These are phyloP conservation scores for Beverwykella pulmonaria DNA, from an alignment of 495 filamentous ascomycete species.

Conservation along the genomic window DNA sequence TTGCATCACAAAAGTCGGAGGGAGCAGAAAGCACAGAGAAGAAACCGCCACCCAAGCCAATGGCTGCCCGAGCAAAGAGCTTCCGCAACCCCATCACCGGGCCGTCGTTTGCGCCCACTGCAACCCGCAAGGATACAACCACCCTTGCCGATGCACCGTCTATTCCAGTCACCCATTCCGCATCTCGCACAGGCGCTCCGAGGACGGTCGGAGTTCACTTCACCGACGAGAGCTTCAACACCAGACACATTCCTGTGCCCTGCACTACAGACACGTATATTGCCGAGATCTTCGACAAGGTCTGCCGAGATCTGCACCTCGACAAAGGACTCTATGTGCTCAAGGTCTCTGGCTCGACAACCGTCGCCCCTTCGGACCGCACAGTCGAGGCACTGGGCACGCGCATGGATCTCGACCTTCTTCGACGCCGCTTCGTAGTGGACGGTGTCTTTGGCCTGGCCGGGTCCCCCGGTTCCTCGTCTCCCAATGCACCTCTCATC, in stretches of 20 bases:
- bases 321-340: conserved; percentile 89
- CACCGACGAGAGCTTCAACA: conserved; percentile 64
- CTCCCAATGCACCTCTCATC: conserved; percentile 75
- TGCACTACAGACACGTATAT: conserved; percentile 93
- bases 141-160: conserved; percentile 52
- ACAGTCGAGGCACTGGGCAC: conserved; percentile 87
- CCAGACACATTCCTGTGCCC: conserved; percentile 54
- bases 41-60: conserved; percentile 25
- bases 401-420: conserved; percentile 81
- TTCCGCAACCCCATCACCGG: conserved; percentile 48
- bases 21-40: background rate
- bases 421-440: conserved; percentile 79
- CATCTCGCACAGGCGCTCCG: conserved; percentile 72
- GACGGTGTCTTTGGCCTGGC: conserved; percentile 74
- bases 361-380: conserved; percentile 80
- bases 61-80: conserved; percentile 44
- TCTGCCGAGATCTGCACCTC: conserved; percentile 84
- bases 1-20: conserved; percentile 36
- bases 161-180: conserved; percentile 53
- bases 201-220: conserved; percentile 87
- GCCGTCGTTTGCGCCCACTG: conserved; percentile 42
- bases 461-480: conserved; percentile 75
- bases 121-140: conserved; percentile 47
- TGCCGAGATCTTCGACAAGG: conserved; percentile 87
- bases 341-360: conserved; percentile 81